Evolutionary conservation across 805 yeast species (phyloP), one percentile per base, ranked within the genome.

Genomic region (Sugiyamaella qingdaonensis): DNA sequence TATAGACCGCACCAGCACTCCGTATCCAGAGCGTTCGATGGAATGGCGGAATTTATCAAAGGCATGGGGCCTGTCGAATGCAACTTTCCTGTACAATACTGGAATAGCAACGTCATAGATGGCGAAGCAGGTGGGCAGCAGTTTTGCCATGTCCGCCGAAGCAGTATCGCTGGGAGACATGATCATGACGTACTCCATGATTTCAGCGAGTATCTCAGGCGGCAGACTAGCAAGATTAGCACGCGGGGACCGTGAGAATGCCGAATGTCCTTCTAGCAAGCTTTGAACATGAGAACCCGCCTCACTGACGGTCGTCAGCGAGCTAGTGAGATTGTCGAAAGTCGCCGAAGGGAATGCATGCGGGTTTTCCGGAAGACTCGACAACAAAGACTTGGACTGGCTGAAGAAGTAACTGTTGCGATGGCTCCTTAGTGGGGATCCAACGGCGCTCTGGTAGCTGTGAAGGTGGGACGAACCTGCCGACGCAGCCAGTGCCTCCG

Each of bases 51-150:
- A 85, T 61, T 77, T 80, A 66, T 85, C 87, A 62, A 89, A 89
- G 10, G 90, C 77, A 53, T 82, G 86, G 4, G 96, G 92, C 41
- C 94, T 80, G 56, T 88, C 84, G 70, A 89, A 86, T 48, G 72
- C 61, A 14, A 70, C 73, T 45, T 69, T 73, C 7, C 71, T 61
- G 59, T 72, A 71, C 24, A 71, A 64, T 5, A 67, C 58, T 2
- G 68, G 69, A 33, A 68, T 57, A 21, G 71, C 74, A 8, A 62
- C 60, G 49, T 64, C 66, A 58, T 70, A 65, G 51, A 72, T 61
- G 29, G 61, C 48, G 42, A 56, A 64, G 51, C 64, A 64, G 1
- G 63, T 60, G 19, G 65, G 48, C 44, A 65, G 56, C 49, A 63
- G 46, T 18, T 56, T 48, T 45, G 60, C 56, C 50, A 63, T 48